Conservation (phyloP, 495 filamentous ascomycete species). For the Cetradonia linearis region DNA sequence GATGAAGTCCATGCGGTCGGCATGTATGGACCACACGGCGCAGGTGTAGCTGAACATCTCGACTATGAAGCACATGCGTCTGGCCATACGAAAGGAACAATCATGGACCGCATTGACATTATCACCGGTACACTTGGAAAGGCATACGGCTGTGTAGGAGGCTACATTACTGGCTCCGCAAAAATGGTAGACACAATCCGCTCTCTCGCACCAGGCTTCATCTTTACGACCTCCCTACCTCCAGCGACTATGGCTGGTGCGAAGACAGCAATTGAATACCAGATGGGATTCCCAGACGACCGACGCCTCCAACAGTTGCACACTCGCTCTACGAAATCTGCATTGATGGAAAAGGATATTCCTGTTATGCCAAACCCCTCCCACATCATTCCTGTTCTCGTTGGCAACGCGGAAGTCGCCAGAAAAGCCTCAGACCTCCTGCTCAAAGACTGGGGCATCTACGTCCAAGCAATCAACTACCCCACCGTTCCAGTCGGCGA, state of each 20-base stretch:
- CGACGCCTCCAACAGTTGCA: constrained; percentile 88
- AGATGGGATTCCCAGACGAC: constrained; percentile 69
- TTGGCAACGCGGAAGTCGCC: constrained; percentile 89
- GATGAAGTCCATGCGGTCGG: constrained; percentile 98
- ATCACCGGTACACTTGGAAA: constrained; percentile 96
- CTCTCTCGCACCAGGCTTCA: constrained; percentile 92
- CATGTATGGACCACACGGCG: constrained; percentile 96
- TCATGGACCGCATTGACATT: constrained; percentile 94
- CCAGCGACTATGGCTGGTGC: constrained; percentile 97
- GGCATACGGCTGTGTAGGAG: constrained; percentile 94
- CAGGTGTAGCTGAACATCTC: constrained; percentile 93
- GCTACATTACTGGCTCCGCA: constrained; percentile 86
- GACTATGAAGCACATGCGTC: constrained; percentile 62
- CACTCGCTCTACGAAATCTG: constrained; percentile 81
- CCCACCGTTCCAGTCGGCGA: constrained; percentile 94
- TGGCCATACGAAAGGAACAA: constrained; percentile 61
- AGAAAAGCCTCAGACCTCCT: constrained; percentile 83
- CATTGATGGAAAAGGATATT: constrained; percentile 65
- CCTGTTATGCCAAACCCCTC: constrained; percentile 98
- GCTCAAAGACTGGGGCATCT: constrained; percentile 78
- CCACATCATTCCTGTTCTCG: constrained; percentile 89
- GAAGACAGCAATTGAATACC: constrained; percentile 83
- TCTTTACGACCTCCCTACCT: constrained; percentile 95
- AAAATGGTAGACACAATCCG: constrained; percentile 91
- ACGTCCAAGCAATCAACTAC: constrained; percentile 98